Evolutionary conservation across 2,329 filamentous ascomycete genomes (phyloP), one percentile per base, ranked within the genome.

Genomic region (Colletotrichum gigasporum): DNA sequence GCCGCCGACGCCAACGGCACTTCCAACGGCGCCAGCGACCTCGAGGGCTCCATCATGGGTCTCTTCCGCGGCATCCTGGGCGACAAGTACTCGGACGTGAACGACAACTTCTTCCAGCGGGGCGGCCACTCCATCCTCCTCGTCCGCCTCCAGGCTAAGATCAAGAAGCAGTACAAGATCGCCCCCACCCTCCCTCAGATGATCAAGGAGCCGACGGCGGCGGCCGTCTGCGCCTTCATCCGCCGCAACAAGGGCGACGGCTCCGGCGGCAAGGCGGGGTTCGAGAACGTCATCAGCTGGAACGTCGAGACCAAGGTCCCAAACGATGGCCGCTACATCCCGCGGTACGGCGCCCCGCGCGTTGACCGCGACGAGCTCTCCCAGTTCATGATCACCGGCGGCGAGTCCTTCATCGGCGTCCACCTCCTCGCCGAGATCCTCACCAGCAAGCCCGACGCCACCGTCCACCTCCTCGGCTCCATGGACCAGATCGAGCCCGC

Each of bases 81-180:
- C n/a, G n/a, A n/a, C n/a, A n/a, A n/a, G n/a, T n/a, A n/a, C n/a
- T n/a, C n/a, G n/a, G n/a, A n/a, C n/a, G n/a, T n/a, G n/a, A n/a
- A n/a, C n/a, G n/a, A n/a, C n/a, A n/a, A n/a, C n/a, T n/a, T n/a
- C n/a, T n/a, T n/a, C n/a, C n/a, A n/a, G n/a, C n/a, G 75, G 3
- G 69, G 67, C 0, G 75, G 73, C 2, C 81, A 84, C 69, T 48
- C 44, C 3, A 68, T 71, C 35, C 68, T 72, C 9, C 67, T 71
- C 16, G 67, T 72, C 20, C 53, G 71, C 9, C 70, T 73, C 14
- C 69, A 71, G 41, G 68, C 70, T 20, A 67, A 66, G 44, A 55
- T 73, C 37, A 71, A 70, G 60, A 71, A 69, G 50, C 66, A 68
- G 28, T 69, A 72, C 65, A 69, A 69, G 61, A 67, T 71, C 56